Conservation (phyloP, 164 flowering plant genomes). For the Cinnamomum micranthum region DNA sequence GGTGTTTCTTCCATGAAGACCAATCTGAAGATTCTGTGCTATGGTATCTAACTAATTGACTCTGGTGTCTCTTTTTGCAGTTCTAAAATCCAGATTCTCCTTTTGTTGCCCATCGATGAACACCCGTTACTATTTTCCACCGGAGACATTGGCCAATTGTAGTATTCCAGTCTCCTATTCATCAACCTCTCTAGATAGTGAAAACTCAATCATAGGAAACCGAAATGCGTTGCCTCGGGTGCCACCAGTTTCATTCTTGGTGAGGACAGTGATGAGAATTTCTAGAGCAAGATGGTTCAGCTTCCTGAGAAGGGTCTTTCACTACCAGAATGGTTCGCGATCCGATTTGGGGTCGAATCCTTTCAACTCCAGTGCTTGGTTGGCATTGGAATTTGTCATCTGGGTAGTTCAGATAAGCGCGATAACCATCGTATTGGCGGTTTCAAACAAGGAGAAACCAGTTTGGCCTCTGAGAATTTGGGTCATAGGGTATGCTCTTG, state of each 20-base stretch:
- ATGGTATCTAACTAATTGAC: neutral
- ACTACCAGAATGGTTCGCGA: conserved; percentile 85
- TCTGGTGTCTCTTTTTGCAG: neutral
- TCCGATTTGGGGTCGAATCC: conserved; percentile 87
- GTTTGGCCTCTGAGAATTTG: conserved; percentile 90
- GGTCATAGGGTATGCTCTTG: conserved; percentile 77
- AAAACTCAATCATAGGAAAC: conserved; percentile 11
- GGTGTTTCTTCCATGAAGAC: neutral
- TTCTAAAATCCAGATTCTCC: neutral
- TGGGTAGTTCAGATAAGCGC: conserved; percentile 57
- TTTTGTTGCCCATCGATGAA: conserved; percentile 29
- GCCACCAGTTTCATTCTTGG: conserved; percentile 40
- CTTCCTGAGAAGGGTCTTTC: conserved; percentile 82
- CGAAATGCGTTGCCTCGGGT: conserved; percentile 27
- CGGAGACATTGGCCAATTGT: conserved; percentile 33
- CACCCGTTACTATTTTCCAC: conserved; percentile 39
- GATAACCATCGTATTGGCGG: conserved; percentile 38
- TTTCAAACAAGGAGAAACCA: conserved; percentile 66
- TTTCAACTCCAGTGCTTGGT: conserved; percentile 74
- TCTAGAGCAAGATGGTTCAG: conserved; percentile 88
- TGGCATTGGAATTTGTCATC: conserved; percentile 59
- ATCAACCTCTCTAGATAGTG: conserved; percentile 25
- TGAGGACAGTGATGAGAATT: conserved; percentile 65
- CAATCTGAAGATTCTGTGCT: neutral
- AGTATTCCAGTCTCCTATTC: conserved; percentile 30